Conservation (phyloP, 352 stramenopile genomes). For the Globisporangium emineosum region DNA sequence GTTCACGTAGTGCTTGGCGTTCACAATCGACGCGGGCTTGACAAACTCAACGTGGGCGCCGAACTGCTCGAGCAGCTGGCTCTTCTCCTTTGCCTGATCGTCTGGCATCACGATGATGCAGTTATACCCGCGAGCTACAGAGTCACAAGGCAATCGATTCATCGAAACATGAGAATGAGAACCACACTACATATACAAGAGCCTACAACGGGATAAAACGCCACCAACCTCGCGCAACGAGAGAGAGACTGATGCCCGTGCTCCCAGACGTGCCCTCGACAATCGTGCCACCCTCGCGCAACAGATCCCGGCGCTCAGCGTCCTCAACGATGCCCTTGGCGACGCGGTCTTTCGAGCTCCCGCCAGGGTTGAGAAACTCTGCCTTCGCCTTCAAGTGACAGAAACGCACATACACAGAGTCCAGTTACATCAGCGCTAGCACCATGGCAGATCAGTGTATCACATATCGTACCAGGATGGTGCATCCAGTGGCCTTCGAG, state of each 20-base stretch:
- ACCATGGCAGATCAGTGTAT: neutral
- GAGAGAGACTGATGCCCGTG: constrained; percentile 96
- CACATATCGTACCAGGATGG: constrained; percentile 59
- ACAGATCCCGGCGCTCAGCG: constrained; percentile 83
- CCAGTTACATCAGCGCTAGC: neutral
- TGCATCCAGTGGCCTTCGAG: constrained; percentile 89
- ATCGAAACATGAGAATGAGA: neutral
- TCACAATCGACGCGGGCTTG: constrained; percentile 94
- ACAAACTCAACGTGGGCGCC: constrained; percentile 88
- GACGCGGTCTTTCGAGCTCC: constrained; percentile 97
- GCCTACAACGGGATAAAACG: neutral
- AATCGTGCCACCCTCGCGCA: constrained; percentile 92
- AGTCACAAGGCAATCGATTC: constrained; percentile 3
- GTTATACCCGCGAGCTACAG: constrained; percentile 88
- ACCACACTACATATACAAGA: neutral
- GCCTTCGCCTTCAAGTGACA: constrained; percentile 83
- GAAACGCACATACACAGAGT: neutral
- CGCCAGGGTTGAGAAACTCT: constrained; percentile 96
- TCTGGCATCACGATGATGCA: constrained; percentile 98
- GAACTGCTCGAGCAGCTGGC: constrained; percentile 72
- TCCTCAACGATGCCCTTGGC: constrained; percentile 94
- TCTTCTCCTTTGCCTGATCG: constrained; percentile 94
- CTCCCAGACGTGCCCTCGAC: constrained; percentile 97
- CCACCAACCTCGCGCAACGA: constrained; percentile 81
- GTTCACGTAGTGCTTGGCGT: constrained; percentile 98